Evolutionary conservation across 768 basidiomycete genomes (phyloP), one percentile per base, ranked within the genome.

Genomic region (Tricholoma sp.): DNA sequence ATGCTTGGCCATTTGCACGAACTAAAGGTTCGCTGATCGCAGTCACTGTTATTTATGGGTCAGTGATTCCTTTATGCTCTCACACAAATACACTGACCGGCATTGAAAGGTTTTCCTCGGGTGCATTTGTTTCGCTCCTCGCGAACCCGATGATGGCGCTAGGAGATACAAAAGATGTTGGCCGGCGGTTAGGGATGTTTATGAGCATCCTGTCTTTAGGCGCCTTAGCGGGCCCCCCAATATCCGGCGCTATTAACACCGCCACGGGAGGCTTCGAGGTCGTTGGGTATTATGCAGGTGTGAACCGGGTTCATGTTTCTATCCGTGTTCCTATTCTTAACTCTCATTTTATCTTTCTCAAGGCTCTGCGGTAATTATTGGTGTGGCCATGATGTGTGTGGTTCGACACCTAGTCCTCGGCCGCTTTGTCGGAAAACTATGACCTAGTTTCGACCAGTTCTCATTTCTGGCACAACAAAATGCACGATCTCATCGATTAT

Each of bases 11-110:
- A 1, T 85, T 82, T 65, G 78, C 79, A 0, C 69, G 63, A 39
- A 76, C 65, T 28, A 61, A 78, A 52, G 72, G 66, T 0, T 70
- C 75, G 0, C 72, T 85, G 29, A 74, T 88, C 3, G 79, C 70
- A 6, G 66, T 91, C 39, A 74, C 81, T 0, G 63, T 88, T 7
- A 58, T 85, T 9, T 91, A 90, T 61, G 89, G 89, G 83, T 88
- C 53, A 41, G 57, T 18, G 3, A 8, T 10, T 33, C 11, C 1
- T 13, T 1, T 18, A 39, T 42, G 44, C 28, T 36, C 6, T 24
- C 45, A 13, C 3, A 3, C 47, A 1, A 29, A 10, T 32, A 5
- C 28, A 8, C 8, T 39, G 33, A 36, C 34, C 37, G 20, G 6
- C 11, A 20, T 29, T 20, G 13, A 11, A 24, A 86, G 86, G 0